Evolutionary conservation across 2,329 filamentous ascomycete genomes (phyloP).

Genomic region (Cercospora janseana): DNA sequence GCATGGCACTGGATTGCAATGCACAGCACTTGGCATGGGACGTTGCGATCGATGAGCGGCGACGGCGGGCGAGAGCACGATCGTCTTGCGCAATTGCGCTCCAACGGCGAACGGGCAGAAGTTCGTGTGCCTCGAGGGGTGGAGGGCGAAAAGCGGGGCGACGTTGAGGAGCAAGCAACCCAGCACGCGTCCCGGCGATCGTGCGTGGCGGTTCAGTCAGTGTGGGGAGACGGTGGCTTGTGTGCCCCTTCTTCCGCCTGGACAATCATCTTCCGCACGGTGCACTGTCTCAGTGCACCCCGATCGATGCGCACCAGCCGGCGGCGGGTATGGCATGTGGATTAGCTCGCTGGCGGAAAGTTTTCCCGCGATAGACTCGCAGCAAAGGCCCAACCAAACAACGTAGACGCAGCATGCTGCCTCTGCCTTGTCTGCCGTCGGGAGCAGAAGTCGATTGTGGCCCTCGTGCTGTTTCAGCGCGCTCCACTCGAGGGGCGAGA

Average conservation of each 20-base stretch:
- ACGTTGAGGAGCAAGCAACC: conserved; percentile 4
- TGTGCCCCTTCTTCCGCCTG: not conserved
- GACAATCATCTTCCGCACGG: not conserved
- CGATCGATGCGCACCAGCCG: no score
- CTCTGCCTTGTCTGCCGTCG: no score
- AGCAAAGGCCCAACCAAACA: not conserved
- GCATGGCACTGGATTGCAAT: not conserved
- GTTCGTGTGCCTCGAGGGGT: not conserved
- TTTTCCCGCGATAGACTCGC: not conserved
- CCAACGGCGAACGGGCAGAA: conserved; percentile 1
- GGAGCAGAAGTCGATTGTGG: no score
- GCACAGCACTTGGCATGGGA: not conserved
- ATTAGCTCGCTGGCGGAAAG: no score
- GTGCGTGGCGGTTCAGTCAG: not conserved
- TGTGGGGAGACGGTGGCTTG: not conserved
- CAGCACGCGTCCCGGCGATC: not conserved
- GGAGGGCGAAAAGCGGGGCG: not conserved
- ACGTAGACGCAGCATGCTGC: conserved; percentile 2
- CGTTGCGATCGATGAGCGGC: conserved; percentile 2
- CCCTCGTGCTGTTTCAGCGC: no score
- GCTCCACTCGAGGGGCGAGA: no score
- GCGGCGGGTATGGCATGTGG: no score
- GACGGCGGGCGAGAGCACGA: not conserved
- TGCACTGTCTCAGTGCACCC: not conserved
- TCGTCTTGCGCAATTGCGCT: not conserved